Percentiles rank a stretch among this genome's conserved stretches.
These are phyloP conservation scores for Diatrype stigma DNA, from an alignment of 2,329 filamentous ascomycete species.

Conservation along the genomic window DNA sequence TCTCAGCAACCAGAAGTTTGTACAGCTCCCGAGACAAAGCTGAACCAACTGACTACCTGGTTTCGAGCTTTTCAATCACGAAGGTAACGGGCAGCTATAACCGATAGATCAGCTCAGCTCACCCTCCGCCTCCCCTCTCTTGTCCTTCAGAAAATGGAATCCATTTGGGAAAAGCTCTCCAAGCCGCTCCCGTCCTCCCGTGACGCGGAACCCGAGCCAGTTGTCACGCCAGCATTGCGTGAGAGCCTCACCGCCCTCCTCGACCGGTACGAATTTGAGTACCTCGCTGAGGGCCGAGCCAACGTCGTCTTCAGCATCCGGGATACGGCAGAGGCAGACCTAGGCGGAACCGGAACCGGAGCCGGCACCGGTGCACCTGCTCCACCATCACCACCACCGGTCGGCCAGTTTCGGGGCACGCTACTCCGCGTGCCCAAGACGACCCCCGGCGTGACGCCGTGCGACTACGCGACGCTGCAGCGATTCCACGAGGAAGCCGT, in stretches of 20 bases:
- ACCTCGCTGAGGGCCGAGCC: conserved; percentile 67
- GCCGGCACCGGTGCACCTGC: no score
- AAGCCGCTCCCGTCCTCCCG: conserved; percentile 14
- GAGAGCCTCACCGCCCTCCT: conserved; percentile 16
- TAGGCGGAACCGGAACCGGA: no score
- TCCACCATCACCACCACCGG: conserved; percentile 21
- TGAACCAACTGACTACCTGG: no score
- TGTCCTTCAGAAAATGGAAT: conserved; percentile 1
- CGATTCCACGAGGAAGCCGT: conserved; percentile 53
- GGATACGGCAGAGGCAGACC: conserved; percentile 22
- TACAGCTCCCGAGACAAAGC: no score
- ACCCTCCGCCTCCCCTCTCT: no score
- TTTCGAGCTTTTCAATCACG: no score
- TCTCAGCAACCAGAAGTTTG: no score
- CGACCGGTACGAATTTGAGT: conserved; percentile 23
- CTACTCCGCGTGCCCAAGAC: conserved; percentile 60
- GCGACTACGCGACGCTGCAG: conserved; percentile 39
- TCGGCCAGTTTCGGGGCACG: conserved; percentile 34
- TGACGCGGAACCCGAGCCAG: conserved; percentile 10
- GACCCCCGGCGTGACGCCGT: conserved; percentile 39
- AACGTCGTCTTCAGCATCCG: conserved; percentile 69
- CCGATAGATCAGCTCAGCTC: no score
- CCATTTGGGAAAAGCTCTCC: conserved; percentile 22
- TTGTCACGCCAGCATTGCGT: conserved; percentile 13
- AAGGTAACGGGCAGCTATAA: no score